Percentiles rank a stretch among this genome's conserved stretches.
These are phyloP conservation scores for Tagetes patula DNA, from an alignment of 129 eudicot species.

Conservation along the genomic window DNA sequence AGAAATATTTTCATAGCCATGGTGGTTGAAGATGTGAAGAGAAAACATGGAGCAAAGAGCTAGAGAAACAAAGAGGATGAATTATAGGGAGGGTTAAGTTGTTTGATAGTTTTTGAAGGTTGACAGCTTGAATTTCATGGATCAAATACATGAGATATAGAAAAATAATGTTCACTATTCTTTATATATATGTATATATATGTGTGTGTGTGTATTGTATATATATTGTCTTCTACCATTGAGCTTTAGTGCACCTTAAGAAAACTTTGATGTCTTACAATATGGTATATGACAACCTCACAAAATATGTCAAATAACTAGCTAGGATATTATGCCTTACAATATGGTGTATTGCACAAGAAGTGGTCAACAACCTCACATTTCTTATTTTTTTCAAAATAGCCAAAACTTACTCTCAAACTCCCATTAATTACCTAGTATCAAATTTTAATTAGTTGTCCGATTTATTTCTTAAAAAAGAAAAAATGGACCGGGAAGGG, in stretches of 20 bases:
- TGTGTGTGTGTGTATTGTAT: neutral
- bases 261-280: neutral
- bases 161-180: neutral
- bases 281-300: neutral
- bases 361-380: too few species aligned
- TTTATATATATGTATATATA: neutral
- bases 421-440: too few species aligned
- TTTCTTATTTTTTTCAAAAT: too few species aligned
- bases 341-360: too few species aligned
- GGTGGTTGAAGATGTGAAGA: slow-evolving; percentile 38
- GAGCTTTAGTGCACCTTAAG: neutral
- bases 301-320: neutral
- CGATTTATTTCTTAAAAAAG: too few species aligned
- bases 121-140: slow-evolving; percentile 58
- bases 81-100: slow-evolving; percentile 27
- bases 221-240: neutral
- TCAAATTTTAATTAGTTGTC: too few species aligned
- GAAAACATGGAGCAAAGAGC: slow-evolving; percentile 56
- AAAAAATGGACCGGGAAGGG: too few species aligned
- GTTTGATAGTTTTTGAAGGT: slow-evolving; percentile 52
- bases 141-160: slow-evolving; percentile 29
- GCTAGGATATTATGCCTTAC: too few species aligned
- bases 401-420: too few species aligned
- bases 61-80: slow-evolving; percentile 23
- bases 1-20: slow-evolving; percentile 42